Evolutionary conservation across 108 stramenopile genomes (phyloP), one percentile per base, ranked within the genome.

Genomic region (Asterionellopsis glacialis): DNA sequence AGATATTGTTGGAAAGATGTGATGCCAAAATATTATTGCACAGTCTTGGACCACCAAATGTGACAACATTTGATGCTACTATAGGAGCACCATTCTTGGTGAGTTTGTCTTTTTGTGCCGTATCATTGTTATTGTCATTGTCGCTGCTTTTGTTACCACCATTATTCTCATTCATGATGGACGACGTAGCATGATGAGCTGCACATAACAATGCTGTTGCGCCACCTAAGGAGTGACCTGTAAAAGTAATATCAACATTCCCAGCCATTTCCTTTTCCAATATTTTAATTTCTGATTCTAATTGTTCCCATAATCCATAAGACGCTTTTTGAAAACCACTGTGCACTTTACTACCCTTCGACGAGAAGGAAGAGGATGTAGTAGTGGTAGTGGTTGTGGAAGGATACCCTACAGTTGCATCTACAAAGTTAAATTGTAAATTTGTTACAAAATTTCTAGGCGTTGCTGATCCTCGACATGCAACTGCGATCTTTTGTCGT

Each of bases 41-140:
- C 11, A 83, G 47, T 55, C 60, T 66, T 13, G 79, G 79, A 15
- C 82, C 82, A 16, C 82, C 83, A 68, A 84, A 84, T 9, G 83
- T 81, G 7, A 81, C 51, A 15, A 84, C 66, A 11, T 64, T 54
- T 19, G 76, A 67, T 45, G 45, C 39, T 16, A 33, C 7, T 2
- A 5, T 33, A 33, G 33, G 7, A n/a, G n/a, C n/a, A n/a, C n/a
- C 33, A 7, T 33, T 33, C 7, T 33, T 33, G 33, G 33, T n/a
- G n/a, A n/a, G n/a, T n/a, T n/a, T n/a, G n/a, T n/a, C n/a, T n/a
- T n/a, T n/a, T n/a, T n/a, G n/a, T n/a, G n/a, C n/a, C n/a, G n/a
- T n/a, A n/a, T n/a, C n/a, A n/a, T n/a, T n/a, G n/a, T n/a, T n/a
- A n/a, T n/a, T n/a, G n/a, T n/a, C n/a, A n/a, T 33, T 33, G 33